A percentile compares a stretch with the other conserved stretches of the same genome.
phyloP scores from a whole-genome alignment of 768 basidiomycete genomes.

The Chlorophyllum brunneum region DNA sequence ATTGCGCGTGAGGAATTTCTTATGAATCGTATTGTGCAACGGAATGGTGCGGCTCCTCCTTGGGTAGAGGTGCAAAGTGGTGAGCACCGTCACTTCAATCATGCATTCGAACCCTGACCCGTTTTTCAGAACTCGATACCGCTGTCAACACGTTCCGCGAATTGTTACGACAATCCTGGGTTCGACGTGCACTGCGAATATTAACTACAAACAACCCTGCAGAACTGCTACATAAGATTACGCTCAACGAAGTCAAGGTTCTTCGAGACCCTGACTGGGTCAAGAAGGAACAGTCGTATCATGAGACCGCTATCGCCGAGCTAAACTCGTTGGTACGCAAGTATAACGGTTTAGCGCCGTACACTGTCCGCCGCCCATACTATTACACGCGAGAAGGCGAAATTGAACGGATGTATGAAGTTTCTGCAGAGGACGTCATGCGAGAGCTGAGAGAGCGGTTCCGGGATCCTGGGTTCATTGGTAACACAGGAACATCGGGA shows the following conservation, averaged over 20 bases:
- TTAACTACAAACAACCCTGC: slow-evolving; percentile 44
- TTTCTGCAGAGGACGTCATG: slow-evolving; percentile 50
- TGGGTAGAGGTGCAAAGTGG: slow-evolving; percentile 84
- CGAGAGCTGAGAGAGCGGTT: slow-evolving; percentile 19
- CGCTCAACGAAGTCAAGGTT: slow-evolving; percentile 30
- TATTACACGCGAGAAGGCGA: slow-evolving; percentile 57
- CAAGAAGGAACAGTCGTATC: slow-evolving; percentile 59
- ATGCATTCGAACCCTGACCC: neutral
- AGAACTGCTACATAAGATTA: slow-evolving; percentile 31
- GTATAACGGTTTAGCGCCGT: slow-evolving; percentile 80
- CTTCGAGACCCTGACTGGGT: slow-evolving; percentile 73
- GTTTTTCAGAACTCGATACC: slow-evolving; percentile 56
- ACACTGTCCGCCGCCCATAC: slow-evolving; percentile 58
- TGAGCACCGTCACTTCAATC: slow-evolving; percentile 22
- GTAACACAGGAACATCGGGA: slow-evolving; percentile 8
- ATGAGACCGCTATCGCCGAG: slow-evolving; percentile 63
- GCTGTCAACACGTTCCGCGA: slow-evolving; percentile 60
- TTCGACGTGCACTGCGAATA: slow-evolving; percentile 66
- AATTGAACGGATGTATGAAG: slow-evolving; percentile 49
- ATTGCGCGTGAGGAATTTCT: slow-evolving; percentile 77
- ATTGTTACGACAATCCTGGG: slow-evolving; percentile 64
- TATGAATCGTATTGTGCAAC: slow-evolving; percentile 82
- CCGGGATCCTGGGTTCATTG: slow-evolving; percentile 26
- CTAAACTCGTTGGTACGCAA: slow-evolving; percentile 73
- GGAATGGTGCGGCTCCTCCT: slow-evolving; percentile 78